Evolutionary conservation across 805 yeast genomes (phyloP), one percentile per base, ranked within the genome.

Genomic region (Wickerhamomyces bovis): DNA sequence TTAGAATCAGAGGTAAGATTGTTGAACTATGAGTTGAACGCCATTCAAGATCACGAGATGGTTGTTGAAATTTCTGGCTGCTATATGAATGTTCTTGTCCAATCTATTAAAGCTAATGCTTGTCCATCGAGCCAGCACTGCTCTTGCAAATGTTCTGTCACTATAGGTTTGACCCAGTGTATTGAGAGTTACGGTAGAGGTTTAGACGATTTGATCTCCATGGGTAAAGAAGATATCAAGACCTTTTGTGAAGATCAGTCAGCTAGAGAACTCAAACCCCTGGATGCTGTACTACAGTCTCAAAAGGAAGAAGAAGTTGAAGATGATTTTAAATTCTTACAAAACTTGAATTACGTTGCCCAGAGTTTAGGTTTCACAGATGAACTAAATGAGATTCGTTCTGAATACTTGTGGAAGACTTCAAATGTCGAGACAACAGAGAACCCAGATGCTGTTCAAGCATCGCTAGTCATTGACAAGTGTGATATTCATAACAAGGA

Each of bases 401-500:
- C 53, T 1, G 56, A 53, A 11, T 41, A 50, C 15, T 35, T 58
- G 6, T 52, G 52, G 51, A 28, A 44, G 15, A 45, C 45, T 11
- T 41, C 55, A 7, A 36, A 21, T 4, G 31, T 41, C 13, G 48
- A 47, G 5, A 23, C 26, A 2, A 9, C 20, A 1, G 22, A 16
- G 5, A 12, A 18, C 2, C 33, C 31, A 9, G 35, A 38, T 25
- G 41, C 18, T 6, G 25, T 55, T 9, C 13, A 25, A 6, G 43
- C 51, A 1, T 52, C 53, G 5, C 44, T 57, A 6, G 42, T 50
- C 13, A 23, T 56, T 21, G 61, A 58, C 25, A 51, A 48, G 30
- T 58, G 63, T 44, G 59, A 53, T 18, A 25, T 58, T 30, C 46
- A 31, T 2, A 35, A 42, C 3, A 39, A 35, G 7, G 60, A 53